phyloP scores from a whole-genome alignment of 768 basidiomycete genomes.

The Hirschioporus abietinus region DNA sequence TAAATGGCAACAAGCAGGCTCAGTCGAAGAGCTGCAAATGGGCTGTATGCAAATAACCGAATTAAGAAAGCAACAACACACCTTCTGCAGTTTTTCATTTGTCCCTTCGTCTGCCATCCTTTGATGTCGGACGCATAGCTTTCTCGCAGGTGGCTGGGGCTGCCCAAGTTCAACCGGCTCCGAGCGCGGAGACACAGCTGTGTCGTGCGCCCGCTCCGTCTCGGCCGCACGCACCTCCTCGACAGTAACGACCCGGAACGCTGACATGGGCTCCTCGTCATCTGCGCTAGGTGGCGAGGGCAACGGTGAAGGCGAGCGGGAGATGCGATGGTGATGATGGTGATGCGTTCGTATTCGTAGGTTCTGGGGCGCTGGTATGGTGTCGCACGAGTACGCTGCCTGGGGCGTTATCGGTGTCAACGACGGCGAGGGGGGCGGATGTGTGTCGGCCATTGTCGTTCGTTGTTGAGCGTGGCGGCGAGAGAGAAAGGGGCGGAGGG shows the following conservation, averaged over 20 bases:
- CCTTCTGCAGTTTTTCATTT: conserved; percentile 87
- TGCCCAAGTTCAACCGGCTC: conserved; percentile 10
- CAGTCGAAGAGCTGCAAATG: conserved; percentile 11
- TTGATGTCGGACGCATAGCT: conserved; percentile 90
- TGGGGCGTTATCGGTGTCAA: conserved; percentile 19
- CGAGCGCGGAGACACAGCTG: conserved; percentile 14
- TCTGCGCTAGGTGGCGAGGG: conserved; percentile 22
- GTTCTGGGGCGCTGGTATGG: conserved; percentile 54
- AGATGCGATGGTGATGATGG: conserved; percentile 19
- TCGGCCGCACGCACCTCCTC: conserved; percentile 14
- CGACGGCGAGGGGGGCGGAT: conserved; percentile 11
- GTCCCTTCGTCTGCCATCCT: conserved; percentile 96
- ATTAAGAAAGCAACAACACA: conserved; percentile 28
- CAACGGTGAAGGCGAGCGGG: conserved; percentile 15
- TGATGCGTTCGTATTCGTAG: conserved; percentile 13
- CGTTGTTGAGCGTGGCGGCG: not conserved
- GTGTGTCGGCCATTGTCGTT: conserved; percentile 1
- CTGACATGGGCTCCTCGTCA: conserved; percentile 21
- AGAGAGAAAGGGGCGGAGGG: conserved; percentile 7
- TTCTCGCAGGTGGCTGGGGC: conserved; percentile 48
- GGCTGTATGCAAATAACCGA: not conserved
- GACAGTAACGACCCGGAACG: conserved; percentile 9
- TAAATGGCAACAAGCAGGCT: not conserved
- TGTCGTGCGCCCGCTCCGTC: conserved; percentile 8
- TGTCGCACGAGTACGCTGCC: conserved; percentile 59